These are phyloP conservation scores for Lipomyces sp. DNA, from an alignment of 805 yeast genomes.

Conservation along the genomic window DNA sequence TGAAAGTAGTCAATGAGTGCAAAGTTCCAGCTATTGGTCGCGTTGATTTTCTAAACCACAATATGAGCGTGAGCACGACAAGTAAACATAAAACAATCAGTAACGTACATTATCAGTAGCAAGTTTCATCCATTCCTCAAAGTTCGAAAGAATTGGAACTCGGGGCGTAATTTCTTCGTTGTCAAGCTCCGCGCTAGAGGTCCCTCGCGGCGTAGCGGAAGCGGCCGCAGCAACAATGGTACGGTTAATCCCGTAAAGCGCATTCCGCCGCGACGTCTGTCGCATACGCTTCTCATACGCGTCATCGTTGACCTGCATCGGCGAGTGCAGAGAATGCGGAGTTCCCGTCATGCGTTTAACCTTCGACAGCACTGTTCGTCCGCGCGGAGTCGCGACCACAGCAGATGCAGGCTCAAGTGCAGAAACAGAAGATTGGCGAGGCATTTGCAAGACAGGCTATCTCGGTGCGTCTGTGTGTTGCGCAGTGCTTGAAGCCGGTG, in stretches of 20 bases:
- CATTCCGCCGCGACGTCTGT: slow-evolving; percentile 9
- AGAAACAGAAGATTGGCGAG: slow-evolving; percentile 4
- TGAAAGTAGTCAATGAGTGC: slow-evolving; percentile 90
- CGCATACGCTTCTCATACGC: slow-evolving; percentile 15
- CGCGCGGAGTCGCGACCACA: too few relatives aligned
- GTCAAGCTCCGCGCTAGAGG: neutral
- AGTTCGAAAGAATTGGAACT: slow-evolving; percentile 42
- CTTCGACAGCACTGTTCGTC: neutral
- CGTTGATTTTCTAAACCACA: slow-evolving; percentile 58
- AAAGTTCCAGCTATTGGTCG: slow-evolving; percentile 84
- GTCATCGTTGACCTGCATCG: slow-evolving; percentile 19
- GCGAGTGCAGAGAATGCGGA: neutral
- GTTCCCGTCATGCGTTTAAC: neutral
- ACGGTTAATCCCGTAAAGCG: slow-evolving; percentile 14
- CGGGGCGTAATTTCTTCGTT: slow-evolving; percentile 12
- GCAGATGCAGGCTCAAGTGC: neutral
- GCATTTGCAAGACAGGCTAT: neutral
- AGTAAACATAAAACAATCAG: neutral
- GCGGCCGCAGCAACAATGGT: slow-evolving; percentile 11
- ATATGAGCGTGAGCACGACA: neutral
- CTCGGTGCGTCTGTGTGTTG: too few relatives aligned
- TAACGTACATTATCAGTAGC: slow-evolving; percentile 60
- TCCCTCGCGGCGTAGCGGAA: slow-evolving; percentile 1
- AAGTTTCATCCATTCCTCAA: slow-evolving; percentile 77
- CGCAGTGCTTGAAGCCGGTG: too few relatives aligned